Conservation (phyloP, 257 asterid species). For the Craterostigma plantagineum region DNA sequence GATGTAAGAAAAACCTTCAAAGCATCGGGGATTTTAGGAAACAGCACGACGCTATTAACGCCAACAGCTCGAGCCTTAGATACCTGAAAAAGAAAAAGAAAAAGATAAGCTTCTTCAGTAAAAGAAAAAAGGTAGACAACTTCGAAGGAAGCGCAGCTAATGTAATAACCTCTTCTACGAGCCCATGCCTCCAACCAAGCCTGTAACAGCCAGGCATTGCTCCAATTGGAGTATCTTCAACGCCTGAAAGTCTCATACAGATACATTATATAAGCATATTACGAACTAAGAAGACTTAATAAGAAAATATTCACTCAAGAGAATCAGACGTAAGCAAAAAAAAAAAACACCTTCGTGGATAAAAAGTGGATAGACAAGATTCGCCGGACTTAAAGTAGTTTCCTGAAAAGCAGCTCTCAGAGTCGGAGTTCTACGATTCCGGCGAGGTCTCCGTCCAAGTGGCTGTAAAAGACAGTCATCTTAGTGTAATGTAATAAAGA, state of each 20-base stretch:
- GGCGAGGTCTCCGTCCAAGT: conserved; percentile 58
- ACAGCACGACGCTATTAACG: conserved; percentile 89
- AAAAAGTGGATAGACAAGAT: conserved; percentile 91
- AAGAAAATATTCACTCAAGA: not conserved
- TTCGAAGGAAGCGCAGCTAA: no score
- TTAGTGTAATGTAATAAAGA: no score
- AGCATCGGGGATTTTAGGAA: conserved; percentile 95
- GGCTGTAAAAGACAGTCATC: conserved; percentile 28
- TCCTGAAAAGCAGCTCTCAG: conserved; percentile 84
- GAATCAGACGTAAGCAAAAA: not conserved
- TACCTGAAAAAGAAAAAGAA: conserved; percentile 32
- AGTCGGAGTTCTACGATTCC: conserved; percentile 67
- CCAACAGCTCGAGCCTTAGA: conserved; percentile 89
- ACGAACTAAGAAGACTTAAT: not conserved
- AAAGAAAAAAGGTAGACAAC: not conserved
- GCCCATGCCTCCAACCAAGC: conserved; percentile 98
- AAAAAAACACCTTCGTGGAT: conserved; percentile 67
- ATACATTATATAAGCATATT: conserved; percentile 2
- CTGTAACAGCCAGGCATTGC: conserved; percentile 99
- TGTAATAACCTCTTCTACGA: conserved; percentile 65
- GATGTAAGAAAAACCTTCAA: conserved; percentile 41
- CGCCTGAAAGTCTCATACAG: conserved; percentile 37
- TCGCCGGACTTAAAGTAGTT: conserved; percentile 74
- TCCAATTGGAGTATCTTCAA: conserved; percentile 91
- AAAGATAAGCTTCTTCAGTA: conserved; percentile 4